phyloP scores from a whole-genome alignment of 2,329 filamentous ascomycete species.

The Pseudodiploospora longispora region DNA sequence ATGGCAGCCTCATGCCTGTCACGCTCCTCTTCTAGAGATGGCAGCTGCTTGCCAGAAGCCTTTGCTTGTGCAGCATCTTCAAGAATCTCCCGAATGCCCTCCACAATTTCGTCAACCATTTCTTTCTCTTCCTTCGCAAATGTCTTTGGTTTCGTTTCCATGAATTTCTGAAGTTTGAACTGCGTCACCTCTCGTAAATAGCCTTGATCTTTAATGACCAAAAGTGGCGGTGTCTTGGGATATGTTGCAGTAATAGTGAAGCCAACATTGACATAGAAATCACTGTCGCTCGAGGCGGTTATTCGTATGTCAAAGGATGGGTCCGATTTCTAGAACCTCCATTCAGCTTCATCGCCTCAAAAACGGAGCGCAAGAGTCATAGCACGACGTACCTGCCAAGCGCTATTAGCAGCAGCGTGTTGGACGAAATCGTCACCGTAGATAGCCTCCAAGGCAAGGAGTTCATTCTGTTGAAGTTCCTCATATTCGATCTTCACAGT shows the following conservation, averaged over 20 bases:
- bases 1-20: constrained; percentile 71
- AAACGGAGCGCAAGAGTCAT: constrained; percentile 12
- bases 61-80: constrained; percentile 79
- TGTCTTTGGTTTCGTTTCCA: constrained; percentile 49
- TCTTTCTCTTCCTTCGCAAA: constrained; percentile 45
- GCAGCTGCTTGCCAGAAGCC: constrained; percentile 66
- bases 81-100: constrained; percentile 64
- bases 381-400: constrained; percentile 66
- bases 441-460: constrained; percentile 77
- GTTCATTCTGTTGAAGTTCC: constrained; percentile 80
- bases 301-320: constrained; percentile 75
- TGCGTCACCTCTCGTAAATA: constrained; percentile 62
- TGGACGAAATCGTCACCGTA: constrained; percentile 83
- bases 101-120: constrained; percentile 59
- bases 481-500: constrained; percentile 57
- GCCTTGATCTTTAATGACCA: constrained; percentile 58
- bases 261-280: constrained; percentile 62
- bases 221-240: constrained; percentile 70
- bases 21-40: constrained; percentile 82
- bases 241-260: constrained; percentile 86
- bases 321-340: constrained; percentile 58
- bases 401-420: constrained; percentile 59
- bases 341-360: constrained; percentile 3
- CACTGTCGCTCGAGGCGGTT: constrained; percentile 63
- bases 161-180: constrained; percentile 59